These are phyloP conservation scores for Cladosporium velox DNA, from an alignment of 2,329 filamentous ascomycete species.

Conservation along the genomic window DNA sequence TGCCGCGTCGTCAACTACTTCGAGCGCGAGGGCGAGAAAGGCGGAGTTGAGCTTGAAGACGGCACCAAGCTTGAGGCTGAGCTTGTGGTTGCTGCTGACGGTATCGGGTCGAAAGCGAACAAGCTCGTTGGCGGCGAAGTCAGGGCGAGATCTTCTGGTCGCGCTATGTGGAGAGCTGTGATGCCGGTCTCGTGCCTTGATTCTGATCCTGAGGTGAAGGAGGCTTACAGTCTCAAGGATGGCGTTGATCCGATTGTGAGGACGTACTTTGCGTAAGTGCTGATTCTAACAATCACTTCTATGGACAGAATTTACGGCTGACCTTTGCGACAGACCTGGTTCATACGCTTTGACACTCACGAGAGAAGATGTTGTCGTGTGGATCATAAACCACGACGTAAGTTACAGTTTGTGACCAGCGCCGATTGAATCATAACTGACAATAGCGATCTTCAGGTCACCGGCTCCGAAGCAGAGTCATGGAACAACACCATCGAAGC, in stretches of 20 bases:
- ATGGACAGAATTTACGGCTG: no score
- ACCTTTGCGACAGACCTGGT: slow-evolving; percentile 22
- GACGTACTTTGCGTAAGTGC: slow-evolving; percentile 40
- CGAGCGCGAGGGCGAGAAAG: slow-evolving; percentile 34
- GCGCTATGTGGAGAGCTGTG: slow-evolving; percentile 32
- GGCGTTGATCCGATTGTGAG: slow-evolving; percentile 45
- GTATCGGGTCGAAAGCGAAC: slow-evolving; percentile 32
- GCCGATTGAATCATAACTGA: no score
- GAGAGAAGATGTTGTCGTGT: slow-evolving; percentile 47
- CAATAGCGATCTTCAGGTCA: no score
- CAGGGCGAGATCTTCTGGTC: slow-evolving; percentile 35
- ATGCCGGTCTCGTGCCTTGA: slow-evolving; percentile 43
- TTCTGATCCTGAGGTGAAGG: slow-evolving; percentile 45
- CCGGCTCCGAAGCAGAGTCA: slow-evolving; percentile 37
- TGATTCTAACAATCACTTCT: no score
- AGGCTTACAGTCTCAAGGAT: slow-evolving; percentile 44
- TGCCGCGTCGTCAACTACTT: slow-evolving; percentile 46
- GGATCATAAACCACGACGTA: slow-evolving; percentile 49
- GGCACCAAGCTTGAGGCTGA: slow-evolving; percentile 22
- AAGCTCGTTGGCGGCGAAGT: slow-evolving; percentile 47
- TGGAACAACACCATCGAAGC: slow-evolving; percentile 47
- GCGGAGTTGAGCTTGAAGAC: slow-evolving; percentile 18
- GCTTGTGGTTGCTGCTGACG: slow-evolving; percentile 27
- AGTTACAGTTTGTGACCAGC: no score
- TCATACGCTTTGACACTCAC: slow-evolving; percentile 47